phyloP scores from a whole-genome alignment of 768 basidiomycete genomes.

The Punctularia strigosozonata region DNA sequence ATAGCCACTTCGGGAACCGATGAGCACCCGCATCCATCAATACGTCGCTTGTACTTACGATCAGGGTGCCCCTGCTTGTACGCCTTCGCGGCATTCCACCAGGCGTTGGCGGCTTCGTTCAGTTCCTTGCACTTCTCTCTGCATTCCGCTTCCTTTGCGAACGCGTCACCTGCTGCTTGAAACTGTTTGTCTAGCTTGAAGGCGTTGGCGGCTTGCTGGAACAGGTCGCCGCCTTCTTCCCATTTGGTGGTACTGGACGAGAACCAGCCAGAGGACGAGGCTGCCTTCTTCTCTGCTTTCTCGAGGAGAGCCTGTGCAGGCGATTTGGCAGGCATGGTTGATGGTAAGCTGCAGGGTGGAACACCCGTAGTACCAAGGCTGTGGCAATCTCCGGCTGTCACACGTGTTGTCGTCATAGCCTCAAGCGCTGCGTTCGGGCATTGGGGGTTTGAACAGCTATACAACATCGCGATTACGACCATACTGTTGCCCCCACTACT shows the following conservation, averaged over 20 bases:
- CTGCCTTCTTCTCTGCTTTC: slow-evolving; percentile 89
- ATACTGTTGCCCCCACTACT: too few relatives aligned
- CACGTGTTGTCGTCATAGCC: too few relatives aligned
- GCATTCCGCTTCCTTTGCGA: slow-evolving; percentile 90
- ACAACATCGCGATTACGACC: too few relatives aligned
- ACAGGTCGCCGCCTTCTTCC: slow-evolving; percentile 94
- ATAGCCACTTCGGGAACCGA: slow-evolving; percentile 59
- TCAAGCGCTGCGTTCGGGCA: too few relatives aligned
- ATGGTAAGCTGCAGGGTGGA: too few relatives aligned
- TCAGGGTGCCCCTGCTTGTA: slow-evolving; percentile 86
- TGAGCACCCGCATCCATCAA: slow-evolving; percentile 7
- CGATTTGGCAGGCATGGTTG: slow-evolving; percentile 63
- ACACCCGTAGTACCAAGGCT: too few relatives aligned
- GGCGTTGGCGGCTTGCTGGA: slow-evolving; percentile 86
- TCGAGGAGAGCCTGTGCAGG: slow-evolving; percentile 65
- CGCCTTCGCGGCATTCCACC: slow-evolving; percentile 96
- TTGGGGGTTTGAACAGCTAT: too few relatives aligned
- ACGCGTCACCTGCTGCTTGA: slow-evolving; percentile 86
- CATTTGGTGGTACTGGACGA: slow-evolving; percentile 72
- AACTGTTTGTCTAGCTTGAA: slow-evolving; percentile 90
- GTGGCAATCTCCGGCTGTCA: too few relatives aligned
- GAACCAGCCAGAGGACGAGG: slow-evolving; percentile 81
- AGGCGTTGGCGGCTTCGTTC: slow-evolving; percentile 96
- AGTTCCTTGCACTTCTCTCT: slow-evolving; percentile 77
- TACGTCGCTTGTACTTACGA: slow-evolving; percentile 33